Base-by-base conservation (phyloP, 352 stramenopile genomes). In the Phytophthora aleatoria region DNA sequence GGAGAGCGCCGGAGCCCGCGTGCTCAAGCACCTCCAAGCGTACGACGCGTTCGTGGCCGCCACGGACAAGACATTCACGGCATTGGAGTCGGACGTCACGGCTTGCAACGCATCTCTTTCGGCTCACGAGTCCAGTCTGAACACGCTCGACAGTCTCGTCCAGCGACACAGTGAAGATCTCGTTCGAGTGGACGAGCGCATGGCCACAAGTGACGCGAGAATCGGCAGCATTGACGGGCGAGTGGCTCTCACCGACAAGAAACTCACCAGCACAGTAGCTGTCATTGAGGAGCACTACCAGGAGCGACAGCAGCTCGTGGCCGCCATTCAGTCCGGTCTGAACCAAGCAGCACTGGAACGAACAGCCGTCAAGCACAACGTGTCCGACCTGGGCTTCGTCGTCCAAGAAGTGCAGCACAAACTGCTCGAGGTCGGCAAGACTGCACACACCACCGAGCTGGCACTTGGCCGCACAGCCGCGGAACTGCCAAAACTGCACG, bases 401-500 rank as follows among this genome's bases (percentile, higher is more conserved):
- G 30, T 88, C 3, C 69, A 87, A 50, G 79, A 90, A 52, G 50
- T 71, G 0, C 77, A 87, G 57, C 79, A 81, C 30, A 79, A 73
- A 27, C 44, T 91, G 13, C 63, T 64, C 11, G 77, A 83, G 13
- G 71, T 91, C 30, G 57, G 35, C 44, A 84, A 84, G 30, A 49
- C 77, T 49, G 71, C 73, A 5, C 48, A 70, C 3, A 77, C 74
- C 3, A 85, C 76, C 0, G 76, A 89, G 15, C 26, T 77, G 15
- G 71, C 67, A 24, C 64, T 89, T 15, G 57, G 53, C 10, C 78
- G 77, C 1, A 79, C 79, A 1, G 73, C 71, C 0, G 63, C 74
- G 1, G 82, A 91, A 57, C 67, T 91, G 16, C 69, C 73, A 7
- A 89, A 89, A 47, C 55, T 89, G 5, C 71, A 85, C 24, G 61